Evolutionary conservation across 345 rosid species (phyloP), one percentile per base, ranked within the genome.

Genomic region (Eutrema yunnanense): DNA sequence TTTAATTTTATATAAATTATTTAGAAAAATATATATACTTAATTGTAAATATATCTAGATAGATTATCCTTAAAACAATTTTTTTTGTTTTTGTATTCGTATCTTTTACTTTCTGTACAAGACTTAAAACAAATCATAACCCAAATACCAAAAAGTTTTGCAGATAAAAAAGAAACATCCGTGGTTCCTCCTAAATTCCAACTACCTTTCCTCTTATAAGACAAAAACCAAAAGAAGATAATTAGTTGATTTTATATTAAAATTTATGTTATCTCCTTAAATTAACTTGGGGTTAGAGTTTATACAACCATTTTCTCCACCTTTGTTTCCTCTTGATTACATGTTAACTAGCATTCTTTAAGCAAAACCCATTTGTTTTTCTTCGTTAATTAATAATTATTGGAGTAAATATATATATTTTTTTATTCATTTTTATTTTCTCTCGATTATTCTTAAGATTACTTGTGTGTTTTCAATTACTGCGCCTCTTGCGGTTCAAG

Each of bases 141-240:
- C 48, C 65, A 59, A 30, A 38, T n/a, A 59, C 19, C 59, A 48
- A 34, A 33, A 9, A 3, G 33, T 8, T 12, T 9, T 43, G 47
- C 12, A 63, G 57, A 38, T n/a, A 46, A 32, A 63, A 63, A 58
- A 71, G 8, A 56, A 49, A 55, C 42, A 57, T 64, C 43, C 1
- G 29, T 47, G 30, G 38, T 51, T 59, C 48, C 19, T 59, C 78
- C 78, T 60, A 60, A 60, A 67, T 33, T 42, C 69, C 36, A 68
- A 14, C 74, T 44, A 69, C 58, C 64, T 61, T 53, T 62, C 73
- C 54, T 13, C 59, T 33, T 26, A 29, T 60, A 67, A 51, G 48
- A 74, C 38, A 41, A 52, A 52, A 74, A 50, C 60, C 62, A 67
- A 65, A 47, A 13, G 6, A 67, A 51, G 6, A 27, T 33, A 6